A percentile compares a stretch with the other conserved stretches of the same genome.
Conservation (phyloP, 805 yeast genomes). For the Kodamaea kaohsiungensis region DNA sequence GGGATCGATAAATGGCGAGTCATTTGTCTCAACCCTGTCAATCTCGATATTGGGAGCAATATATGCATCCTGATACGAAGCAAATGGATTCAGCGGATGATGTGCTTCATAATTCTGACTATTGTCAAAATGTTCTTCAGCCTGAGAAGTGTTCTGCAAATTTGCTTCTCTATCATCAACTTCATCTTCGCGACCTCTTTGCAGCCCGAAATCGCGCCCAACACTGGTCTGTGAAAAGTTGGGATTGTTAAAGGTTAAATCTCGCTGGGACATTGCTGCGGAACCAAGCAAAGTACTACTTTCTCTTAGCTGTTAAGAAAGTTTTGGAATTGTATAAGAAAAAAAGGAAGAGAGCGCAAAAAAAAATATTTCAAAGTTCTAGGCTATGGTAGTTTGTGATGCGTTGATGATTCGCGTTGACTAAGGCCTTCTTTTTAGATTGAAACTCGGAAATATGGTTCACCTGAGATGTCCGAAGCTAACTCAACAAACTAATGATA, state of each 20-base stretch:
- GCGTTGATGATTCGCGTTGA: neutral
- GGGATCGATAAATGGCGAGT: neutral
- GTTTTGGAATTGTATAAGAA: neutral
- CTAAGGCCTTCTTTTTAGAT: too few relatives aligned
- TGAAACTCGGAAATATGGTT: too few relatives aligned
- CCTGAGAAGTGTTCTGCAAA: neutral
- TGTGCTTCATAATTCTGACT: neutral
- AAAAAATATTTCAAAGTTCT: neutral
- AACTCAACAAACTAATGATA: too few relatives aligned
- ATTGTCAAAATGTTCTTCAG: neutral
- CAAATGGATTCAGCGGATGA: conserved; percentile 17
- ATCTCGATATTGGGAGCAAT: neutral
- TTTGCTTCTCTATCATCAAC: neutral
- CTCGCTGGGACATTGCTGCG: conserved; percentile 27
- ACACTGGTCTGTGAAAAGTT: conserved; percentile 2
- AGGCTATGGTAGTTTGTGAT: neutral
- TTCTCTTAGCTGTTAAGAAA: neutral
- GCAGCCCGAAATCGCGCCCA: neutral
- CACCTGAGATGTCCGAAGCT: too few relatives aligned
- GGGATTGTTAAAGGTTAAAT: conserved; percentile 32
- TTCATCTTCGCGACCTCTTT: neutral
- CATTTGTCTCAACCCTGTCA: neutral
- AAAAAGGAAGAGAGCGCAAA: neutral
- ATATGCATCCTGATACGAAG: conserved; percentile 2
- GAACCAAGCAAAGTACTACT: neutral